A percentile compares a stretch with the other conserved stretches of the same genome.
Evolutionary conservation across 176 grass and related monocot species (phyloP).

Genomic region (Zizania latifolia): DNA sequence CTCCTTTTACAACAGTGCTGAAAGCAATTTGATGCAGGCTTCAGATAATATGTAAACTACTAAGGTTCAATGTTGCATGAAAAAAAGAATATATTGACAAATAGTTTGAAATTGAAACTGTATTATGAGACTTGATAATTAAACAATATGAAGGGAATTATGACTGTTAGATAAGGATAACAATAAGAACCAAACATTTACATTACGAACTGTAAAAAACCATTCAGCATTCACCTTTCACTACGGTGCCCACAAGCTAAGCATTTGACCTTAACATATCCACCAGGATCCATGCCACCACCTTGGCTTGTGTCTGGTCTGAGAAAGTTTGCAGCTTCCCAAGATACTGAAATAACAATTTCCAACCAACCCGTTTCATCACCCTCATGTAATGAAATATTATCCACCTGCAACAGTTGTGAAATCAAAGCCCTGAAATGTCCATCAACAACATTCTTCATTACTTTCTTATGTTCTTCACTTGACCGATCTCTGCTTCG

Average conservation of each 20-base stretch:
- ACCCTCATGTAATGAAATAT: slow-evolving; percentile 54
- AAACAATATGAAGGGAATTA: slow-evolving; percentile 2
- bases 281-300: slow-evolving; percentile 88
- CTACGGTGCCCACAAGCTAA: slow-evolving; percentile 65
- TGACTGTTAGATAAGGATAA: not conserved
- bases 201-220: slow-evolving; percentile 20
- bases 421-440: slow-evolving; percentile 88
- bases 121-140: not conserved
- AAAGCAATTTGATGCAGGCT: slow-evolving; percentile 28
- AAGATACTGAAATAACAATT: slow-evolving; percentile 76
- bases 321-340: slow-evolving; percentile 87
- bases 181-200: not conserved
- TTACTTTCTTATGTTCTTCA: slow-evolving; percentile 73
- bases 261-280: slow-evolving; percentile 93
- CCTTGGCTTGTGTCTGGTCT: slow-evolving; percentile 72
- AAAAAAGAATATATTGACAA: not conserved
- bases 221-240: slow-evolving; percentile 77
- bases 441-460: slow-evolving; percentile 78
- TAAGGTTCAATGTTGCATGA: slow-evolving; percentile 19
- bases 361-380: slow-evolving; percentile 81
- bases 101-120: slow-evolving; percentile 7
- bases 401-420: slow-evolving; percentile 76
- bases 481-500: slow-evolving; percentile 45
- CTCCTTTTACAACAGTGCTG: slow-evolving; percentile 86
- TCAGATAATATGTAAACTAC: slow-evolving; percentile 30